Evolutionary conservation across 495 filamentous ascomycete genomes (phyloP).

Genomic region (Rostrohypoxylon terebratum): DNA sequence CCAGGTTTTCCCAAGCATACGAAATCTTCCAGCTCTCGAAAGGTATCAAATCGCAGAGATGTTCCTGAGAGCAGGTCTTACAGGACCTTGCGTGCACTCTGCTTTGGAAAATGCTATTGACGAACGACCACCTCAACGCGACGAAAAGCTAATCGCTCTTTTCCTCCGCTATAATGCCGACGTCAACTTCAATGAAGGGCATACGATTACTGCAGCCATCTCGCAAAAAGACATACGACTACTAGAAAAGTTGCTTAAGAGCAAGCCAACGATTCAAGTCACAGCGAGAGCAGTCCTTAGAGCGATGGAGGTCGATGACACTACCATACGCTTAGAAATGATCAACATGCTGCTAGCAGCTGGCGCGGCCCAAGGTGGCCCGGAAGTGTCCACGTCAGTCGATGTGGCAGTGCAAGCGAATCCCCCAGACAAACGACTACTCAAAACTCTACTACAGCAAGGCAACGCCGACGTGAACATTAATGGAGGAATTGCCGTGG

Average conservation of each 20-base stretch:
- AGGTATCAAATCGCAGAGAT: slow-evolving; percentile 56
- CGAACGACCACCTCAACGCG: slow-evolving; percentile 54
- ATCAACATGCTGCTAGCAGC: slow-evolving; percentile 54
- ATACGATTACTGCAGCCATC: slow-evolving; percentile 56
- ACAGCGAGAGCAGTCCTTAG: slow-evolving; percentile 50
- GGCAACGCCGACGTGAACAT: slow-evolving; percentile 60
- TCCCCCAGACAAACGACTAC: slow-evolving; percentile 54
- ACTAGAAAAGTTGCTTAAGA: slow-evolving; percentile 54
- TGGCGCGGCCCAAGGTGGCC: slow-evolving; percentile 51
- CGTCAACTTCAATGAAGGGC: slow-evolving; percentile 59
- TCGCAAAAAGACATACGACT: slow-evolving; percentile 53
- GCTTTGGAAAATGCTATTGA: slow-evolving; percentile 59
- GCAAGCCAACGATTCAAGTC: slow-evolving; percentile 53
- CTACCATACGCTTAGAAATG: slow-evolving; percentile 51
- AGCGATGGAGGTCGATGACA: slow-evolving; percentile 53
- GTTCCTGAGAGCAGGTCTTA: slow-evolving; percentile 55
- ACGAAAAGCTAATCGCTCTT: slow-evolving; percentile 58
- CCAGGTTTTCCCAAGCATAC: slow-evolving; percentile 54
- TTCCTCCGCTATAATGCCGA: slow-evolving; percentile 59
- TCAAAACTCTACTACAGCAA: slow-evolving; percentile 54
- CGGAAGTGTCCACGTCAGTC: slow-evolving; percentile 53
- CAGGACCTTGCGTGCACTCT: slow-evolving; percentile 50
- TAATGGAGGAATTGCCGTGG: slow-evolving; percentile 51
- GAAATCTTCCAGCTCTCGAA: slow-evolving; percentile 46
- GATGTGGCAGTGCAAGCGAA: slow-evolving; percentile 48